phyloP scores from a whole-genome alignment of 257 asterid species.

The Jaltomata sinuosa region DNA sequence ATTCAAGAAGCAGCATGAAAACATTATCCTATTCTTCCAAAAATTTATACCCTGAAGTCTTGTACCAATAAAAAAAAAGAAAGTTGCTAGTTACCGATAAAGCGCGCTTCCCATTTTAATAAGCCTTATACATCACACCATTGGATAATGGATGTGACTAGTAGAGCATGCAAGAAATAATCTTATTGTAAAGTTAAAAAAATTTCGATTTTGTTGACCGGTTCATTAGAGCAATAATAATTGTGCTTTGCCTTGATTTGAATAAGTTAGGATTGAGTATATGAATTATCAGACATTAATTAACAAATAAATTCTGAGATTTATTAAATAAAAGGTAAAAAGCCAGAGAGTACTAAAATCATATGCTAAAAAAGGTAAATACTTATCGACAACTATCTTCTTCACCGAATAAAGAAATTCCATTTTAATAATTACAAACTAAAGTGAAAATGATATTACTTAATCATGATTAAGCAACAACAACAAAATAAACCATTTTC shows the following conservation, averaged over 20 bases:
- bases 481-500: background rate
- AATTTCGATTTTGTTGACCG: background rate
- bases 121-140: background rate
- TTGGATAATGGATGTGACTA: background rate
- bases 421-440: background rate
- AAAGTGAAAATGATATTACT: background rate
- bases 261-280: background rate
- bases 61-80: background rate
- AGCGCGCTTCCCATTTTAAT: background rate
- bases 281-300: background rate
- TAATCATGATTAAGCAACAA: background rate
- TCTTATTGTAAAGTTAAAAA: background rate
- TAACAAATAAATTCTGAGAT: background rate
- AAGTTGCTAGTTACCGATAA: background rate
- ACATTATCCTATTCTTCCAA: background rate
- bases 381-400: fast-evolving
- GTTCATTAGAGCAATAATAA: background rate
- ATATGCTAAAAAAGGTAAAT: background rate
- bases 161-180: background rate
- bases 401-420: background rate
- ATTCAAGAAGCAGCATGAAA: background rate
- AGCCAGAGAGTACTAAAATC: background rate
- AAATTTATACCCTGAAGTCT: background rate
- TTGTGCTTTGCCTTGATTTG: background rate
- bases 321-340: background rate